Evolutionary conservation across 2,329 filamentous ascomycete species (phyloP), one percentile per base, ranked within the genome.

Genomic region (Penicillium rolfsii): DNA sequence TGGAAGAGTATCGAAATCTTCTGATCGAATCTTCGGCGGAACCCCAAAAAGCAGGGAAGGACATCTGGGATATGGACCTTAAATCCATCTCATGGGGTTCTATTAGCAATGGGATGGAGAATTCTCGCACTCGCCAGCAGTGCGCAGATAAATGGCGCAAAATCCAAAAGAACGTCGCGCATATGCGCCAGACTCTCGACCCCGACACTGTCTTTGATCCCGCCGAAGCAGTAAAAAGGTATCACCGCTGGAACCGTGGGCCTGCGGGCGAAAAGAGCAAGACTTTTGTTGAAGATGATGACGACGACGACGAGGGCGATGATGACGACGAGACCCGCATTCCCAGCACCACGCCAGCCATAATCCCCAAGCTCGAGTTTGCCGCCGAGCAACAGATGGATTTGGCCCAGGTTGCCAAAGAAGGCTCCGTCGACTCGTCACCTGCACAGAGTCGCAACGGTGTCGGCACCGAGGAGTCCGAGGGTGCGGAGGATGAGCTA

Each of bases 71-170:
- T 52, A 71, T 77, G 65, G 68, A 73, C 16, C 76, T 77, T 16
- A 67, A 63, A 4, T 52, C 70, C 26, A 62, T 77, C 28, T 52
- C 62, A 11, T 78, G 76, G 76, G 71, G 74, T 5, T 49, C 56
- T 12, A 62, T 77, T 12, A 77, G 76, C 57, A 54, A 72, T 40
- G 50, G 45, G 3, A 68, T 78, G 49, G 40, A 64, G 0, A 66
- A 76, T 53, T 60, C 58, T 16, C 73, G 76, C 6, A 76, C 76
- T n/a, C 69, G 76, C 50, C 75, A 78, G 41, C 76, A 78, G 61
- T 76, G 74, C 45, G 74, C 74, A 14, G 76, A 78, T 60, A 77
- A 74, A 60, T 78, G 74, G 74, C 75, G 76, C 52, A 77, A 76
- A 54, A 59, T 76, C 12, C 66, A 67, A 40, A 60, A 46, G 9